Base-by-base conservation (phyloP, 768 basidiomycete species). In the Boletus pseudopeckii region DNA sequence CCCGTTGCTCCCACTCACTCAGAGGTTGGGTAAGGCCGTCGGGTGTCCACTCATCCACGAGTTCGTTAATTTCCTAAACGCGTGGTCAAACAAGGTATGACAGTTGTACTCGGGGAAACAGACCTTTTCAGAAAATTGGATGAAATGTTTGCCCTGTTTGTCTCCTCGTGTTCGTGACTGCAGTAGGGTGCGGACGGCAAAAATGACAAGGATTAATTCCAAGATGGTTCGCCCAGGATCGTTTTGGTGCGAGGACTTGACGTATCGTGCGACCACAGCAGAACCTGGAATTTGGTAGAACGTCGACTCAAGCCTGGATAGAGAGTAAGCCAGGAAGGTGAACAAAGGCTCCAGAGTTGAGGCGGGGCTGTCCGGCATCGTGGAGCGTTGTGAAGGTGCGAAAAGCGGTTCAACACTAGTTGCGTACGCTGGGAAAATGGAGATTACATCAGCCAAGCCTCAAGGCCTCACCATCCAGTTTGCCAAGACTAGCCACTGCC, bases 41-140 rank as follows among this genome's bases (percentile, higher is more conserved):
- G 0, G 97, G 97, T 3, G 74, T 75, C 92, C 94, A 99, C 70
- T 98, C 97, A 48, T 92, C 87, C 1, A 99, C 94, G 26, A 98
- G 80, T 66, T 98, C 97, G 66, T 98, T 86, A 40, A 98, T 83
- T 85, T 98, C 97, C 94, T 97, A 17, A 7, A 37, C 2, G 6
- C 13, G 46, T 14, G n/a, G 13, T 43, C 5, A 46, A 22, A 57
- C 28, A 5, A 53, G 38, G 20, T 11, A 4, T 22, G 14, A 22
- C 1, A n/a, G 43, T 15, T 5, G n/a, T 13, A 17, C 0, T 44
- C 7, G 20, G 17, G n/a, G 6, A 1, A n/a, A 69, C 76, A 30
- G 50, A 92, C 95, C 81, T 97, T 93, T 61, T 94, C 92, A 49
- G 77, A 84, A 60, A 98, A 89, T 63, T 92, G 79, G 52, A 98